Conservation (phyloP, 208 protist species). For the Acanthamoeba culbertsoni region DNA sequence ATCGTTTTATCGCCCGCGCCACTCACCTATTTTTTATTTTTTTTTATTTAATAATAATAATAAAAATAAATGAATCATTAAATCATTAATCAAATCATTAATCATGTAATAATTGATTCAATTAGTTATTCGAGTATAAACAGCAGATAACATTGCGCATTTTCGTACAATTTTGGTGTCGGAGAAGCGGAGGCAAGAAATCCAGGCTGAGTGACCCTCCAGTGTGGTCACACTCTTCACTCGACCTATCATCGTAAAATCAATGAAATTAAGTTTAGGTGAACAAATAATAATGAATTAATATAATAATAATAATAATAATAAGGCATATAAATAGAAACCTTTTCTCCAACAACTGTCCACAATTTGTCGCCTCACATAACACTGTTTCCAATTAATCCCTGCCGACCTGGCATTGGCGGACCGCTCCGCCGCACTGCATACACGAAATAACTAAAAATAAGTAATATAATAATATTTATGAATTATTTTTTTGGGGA, state of each 20-base stretch:
- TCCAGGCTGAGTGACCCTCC: slow-evolving; percentile 47
- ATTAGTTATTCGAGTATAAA: neutral
- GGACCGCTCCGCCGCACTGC: neutral
- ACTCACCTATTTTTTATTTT: neutral
- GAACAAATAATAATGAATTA: neutral
- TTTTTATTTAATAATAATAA: too few species aligned
- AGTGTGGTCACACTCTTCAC: slow-evolving; percentile 11
- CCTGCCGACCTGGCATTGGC: neutral
- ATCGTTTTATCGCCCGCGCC: slow-evolving; percentile 41
- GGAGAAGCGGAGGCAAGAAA: neutral
- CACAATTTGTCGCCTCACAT: neutral
- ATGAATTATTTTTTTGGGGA: too few species aligned
- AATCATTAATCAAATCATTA: neutral
- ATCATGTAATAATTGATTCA: too few species aligned
- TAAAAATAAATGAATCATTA: neutral
- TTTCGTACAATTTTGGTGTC: slow-evolving; percentile 5
- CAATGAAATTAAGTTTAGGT: neutral
- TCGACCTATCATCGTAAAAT: neutral
- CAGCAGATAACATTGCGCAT: neutral
- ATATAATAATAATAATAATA: neutral
- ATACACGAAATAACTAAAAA: neutral
- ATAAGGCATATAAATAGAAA: neutral
- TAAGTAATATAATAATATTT: too few species aligned
- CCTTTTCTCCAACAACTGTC: neutral
- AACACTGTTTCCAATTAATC: neutral